Base-by-base conservation (phyloP, 2,329 filamentous ascomycete genomes). In the Hymenoscyphus occultus region DNA sequence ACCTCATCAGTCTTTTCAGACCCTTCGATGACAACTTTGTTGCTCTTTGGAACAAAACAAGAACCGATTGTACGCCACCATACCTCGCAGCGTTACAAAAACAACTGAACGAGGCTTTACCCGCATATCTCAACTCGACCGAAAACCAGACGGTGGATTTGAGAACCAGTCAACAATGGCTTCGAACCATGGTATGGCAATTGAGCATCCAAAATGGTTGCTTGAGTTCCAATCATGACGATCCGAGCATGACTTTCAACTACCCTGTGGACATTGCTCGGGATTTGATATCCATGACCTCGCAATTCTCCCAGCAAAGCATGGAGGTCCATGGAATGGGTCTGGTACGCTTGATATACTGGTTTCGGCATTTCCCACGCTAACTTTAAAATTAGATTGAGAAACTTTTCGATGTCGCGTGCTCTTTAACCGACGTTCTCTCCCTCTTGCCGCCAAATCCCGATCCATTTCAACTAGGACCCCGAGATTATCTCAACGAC, bases 321-420 rank as follows among this genome's bases (percentile, higher is more conserved):
- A 88, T 92, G 80, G 91, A 94, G 68, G 80, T 93, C 2, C 83
- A 93, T 69, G 90, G 89, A 19, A 84, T 91, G 48, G 90, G 90
- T 32, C 76, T 96, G 77, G 90, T 91, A 79, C 76, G 86, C 80
- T 31, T 9, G 9, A 28, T 12, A 12, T 10, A 9, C 10, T 7
- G 6, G 19, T 22, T 6, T 12, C 19, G 14, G 13, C 14, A n/a
- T 45, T 13, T 16, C 16, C 45, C 13, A 32, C 12, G 16, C 65
- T 73, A 65, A 68, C 63, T 5, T 35, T 56, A 9, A 10, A 54
- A n/a, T 28, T 58, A 76, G 85, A 86, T 95, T 66, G 91, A 93
- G 74, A 94, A 94, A 74, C 79, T 96, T 13, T 85, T 95, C 71
- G 90, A 93, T 70, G 85, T 93, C 42, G 87, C 90, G 13, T 90